Conservation (phyloP, 306 rosid species). For the Fagus crenata region DNA sequence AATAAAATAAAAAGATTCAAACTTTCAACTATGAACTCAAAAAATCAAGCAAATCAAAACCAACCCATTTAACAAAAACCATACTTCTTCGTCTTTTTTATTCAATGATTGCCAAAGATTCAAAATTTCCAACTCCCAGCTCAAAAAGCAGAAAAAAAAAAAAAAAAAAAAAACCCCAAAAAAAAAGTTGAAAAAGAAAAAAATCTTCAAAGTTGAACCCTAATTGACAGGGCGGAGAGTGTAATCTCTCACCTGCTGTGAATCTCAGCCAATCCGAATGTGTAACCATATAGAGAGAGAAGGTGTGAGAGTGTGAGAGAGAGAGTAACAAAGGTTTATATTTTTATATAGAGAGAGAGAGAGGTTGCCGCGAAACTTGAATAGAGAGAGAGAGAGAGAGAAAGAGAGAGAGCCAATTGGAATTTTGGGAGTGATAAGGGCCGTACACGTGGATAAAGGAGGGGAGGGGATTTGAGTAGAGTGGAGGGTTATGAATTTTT, state of each 20-base stretch:
- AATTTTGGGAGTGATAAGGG: slow-evolving; percentile 1
- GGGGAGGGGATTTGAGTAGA: too few relatives aligned
- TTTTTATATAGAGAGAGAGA: slow-evolving; percentile 4
- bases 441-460: slow-evolving; percentile 23
- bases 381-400: slow-evolving; percentile 28
- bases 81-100: too few relatives aligned
- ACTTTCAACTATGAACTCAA: background rate
- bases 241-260: slow-evolving; percentile 43
- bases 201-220: slow-evolving; percentile 38
- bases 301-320: slow-evolving; percentile 26
- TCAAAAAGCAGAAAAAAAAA: background rate
- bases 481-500: background rate
- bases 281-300: background rate
- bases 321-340: background rate
- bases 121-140: too few relatives aligned
- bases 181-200: slow-evolving; percentile 6
- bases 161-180: background rate
- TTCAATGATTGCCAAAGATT: too few relatives aligned
- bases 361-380: slow-evolving; percentile 92
- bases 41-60: background rate
- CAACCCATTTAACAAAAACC: too few relatives aligned
- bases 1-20: background rate
- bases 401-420: slow-evolving; percentile 7
- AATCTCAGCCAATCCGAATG: slow-evolving; percentile 37
- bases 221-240: slow-evolving; percentile 50